phyloP scores from a whole-genome alignment of 2,329 filamentous ascomycete genomes.

The Paraphaeosphaeria sporulosa region DNA sequence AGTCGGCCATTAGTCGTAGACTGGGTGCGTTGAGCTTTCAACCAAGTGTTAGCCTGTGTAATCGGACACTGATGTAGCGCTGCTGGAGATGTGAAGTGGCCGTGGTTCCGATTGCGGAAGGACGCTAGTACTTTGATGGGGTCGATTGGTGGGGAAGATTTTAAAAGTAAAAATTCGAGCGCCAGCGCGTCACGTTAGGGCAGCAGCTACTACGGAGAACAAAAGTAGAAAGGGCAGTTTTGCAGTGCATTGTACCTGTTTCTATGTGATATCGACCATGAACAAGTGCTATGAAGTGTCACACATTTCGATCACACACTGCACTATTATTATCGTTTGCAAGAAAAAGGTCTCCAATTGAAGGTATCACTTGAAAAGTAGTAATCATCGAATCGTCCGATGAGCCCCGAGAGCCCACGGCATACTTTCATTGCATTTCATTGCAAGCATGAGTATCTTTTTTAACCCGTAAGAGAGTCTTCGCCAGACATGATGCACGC shows the following conservation, averaged over 20 bases:
- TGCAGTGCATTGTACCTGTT: too few relatives aligned
- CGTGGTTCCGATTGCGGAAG: constrained; percentile 10
- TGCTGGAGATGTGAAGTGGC: not conserved
- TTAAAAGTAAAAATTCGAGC: constrained; percentile 12
- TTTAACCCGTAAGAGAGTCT: constrained; percentile 43
- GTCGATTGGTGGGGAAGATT: constrained; percentile 9
- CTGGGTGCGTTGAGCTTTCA: not conserved
- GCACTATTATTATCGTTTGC: not conserved
- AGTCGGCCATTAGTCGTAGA: constrained; percentile 36
- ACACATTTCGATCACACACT: not conserved
- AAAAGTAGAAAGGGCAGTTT: too few relatives aligned
- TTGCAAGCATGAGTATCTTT: constrained; percentile 47
- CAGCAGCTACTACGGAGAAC: not conserved
- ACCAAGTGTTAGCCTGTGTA: not conserved
- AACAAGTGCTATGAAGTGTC: too few relatives aligned
- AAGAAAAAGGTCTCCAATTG: not conserved
- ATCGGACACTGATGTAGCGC: not conserved
- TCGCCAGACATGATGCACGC: constrained; percentile 48
- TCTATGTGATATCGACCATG: too few relatives aligned
- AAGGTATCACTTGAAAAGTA: not conserved
- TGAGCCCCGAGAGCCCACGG: constrained; percentile 43
- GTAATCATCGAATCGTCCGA: constrained; percentile 39
- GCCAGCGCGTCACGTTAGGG: constrained; percentile 2
- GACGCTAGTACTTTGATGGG: constrained; percentile 9
- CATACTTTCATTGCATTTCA: constrained; percentile 40